A percentile compares a stretch with the other conserved stretches of the same genome.
Evolutionary conservation across 2,329 filamentous ascomycete genomes (phyloP).

Genomic region (Penicillium aurantiogriseum): DNA sequence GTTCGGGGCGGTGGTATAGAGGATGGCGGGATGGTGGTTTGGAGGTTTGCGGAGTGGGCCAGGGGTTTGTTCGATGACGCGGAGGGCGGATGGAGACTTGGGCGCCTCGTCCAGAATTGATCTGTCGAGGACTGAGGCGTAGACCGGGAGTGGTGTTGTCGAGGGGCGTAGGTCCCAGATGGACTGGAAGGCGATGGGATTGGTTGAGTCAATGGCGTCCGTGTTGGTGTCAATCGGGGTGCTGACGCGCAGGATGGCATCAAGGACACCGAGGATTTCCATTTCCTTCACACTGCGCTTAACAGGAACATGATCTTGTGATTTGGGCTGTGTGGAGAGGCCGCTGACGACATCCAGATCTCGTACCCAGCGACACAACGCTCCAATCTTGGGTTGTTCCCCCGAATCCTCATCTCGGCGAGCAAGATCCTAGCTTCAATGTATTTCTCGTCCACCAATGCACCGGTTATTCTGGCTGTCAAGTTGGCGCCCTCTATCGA

Average conservation of each 20-base stretch:
- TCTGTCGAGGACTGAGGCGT: slow-evolving; percentile 59
- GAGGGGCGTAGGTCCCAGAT: slow-evolving; percentile 59
- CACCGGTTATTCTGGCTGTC: slow-evolving; percentile 64
- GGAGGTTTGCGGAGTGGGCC: slow-evolving; percentile 64
- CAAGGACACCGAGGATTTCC: slow-evolving; percentile 60
- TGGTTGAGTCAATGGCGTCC: slow-evolving; percentile 34
- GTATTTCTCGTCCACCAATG: slow-evolving; percentile 64
- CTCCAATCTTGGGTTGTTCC: slow-evolving; percentile 65
- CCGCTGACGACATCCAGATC: slow-evolving; percentile 69
- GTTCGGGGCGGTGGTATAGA: slow-evolving; percentile 61
- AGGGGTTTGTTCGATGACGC: slow-evolving; percentile 61
- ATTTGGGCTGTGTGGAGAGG: slow-evolving; percentile 56
- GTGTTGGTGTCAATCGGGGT: slow-evolving; percentile 56
- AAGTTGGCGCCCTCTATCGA: slow-evolving; percentile 57
- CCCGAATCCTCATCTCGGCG: slow-evolving; percentile 68
- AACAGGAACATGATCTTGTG: slow-evolving; percentile 28
- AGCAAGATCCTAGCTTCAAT: slow-evolving; percentile 64
- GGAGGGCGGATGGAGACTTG: slow-evolving; percentile 41
- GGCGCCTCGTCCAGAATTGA: slow-evolving; percentile 49
- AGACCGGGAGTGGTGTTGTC: slow-evolving; percentile 47
- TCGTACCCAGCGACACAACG: slow-evolving; percentile 69
- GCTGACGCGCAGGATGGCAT: slow-evolving; percentile 63
- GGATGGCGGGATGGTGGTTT: slow-evolving; percentile 64
- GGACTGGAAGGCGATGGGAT: slow-evolving; percentile 58
- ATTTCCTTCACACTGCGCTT: slow-evolving; percentile 45